Base-by-base conservation (phyloP, 768 basidiomycete species). In the Lactifluus pinguis region DNA sequence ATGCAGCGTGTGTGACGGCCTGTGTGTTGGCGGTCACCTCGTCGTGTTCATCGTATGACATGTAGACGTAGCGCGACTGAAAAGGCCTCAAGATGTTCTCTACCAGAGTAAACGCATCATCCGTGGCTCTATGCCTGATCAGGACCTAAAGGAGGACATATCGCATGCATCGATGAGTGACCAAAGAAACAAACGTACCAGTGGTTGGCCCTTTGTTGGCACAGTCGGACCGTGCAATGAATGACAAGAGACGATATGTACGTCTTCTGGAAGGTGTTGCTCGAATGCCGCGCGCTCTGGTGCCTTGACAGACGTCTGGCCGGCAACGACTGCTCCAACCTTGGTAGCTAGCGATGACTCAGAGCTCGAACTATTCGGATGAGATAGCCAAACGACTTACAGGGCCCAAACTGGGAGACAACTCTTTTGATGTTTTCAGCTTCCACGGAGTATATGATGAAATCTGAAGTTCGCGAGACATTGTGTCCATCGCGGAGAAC, bases 1-100 rank as follows among this genome's bases (percentile, higher is more conserved):
- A 98, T 0, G 97, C 97, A 13, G 95, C 95, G 68, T 99, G 97
- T 0, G 93, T 98, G 14, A 97, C 95, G 0, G 95, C 97, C 73
- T 99, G 97, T 0, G 97, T 98, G 67, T 98, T 98, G 13, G 97
- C 97, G 0, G 97, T 99, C 51, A 98, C 90, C 45, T 83, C 78
- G 68, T 99, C 97, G 69, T 99, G 97, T 56, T 98, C 93, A 63
- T 95, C 90, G 73, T 97, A 98, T n/a, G 85, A 87, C 44, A 99
- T 77, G 70, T 98, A 86, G 42, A 99, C 95, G 67, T 85, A 92
- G 57, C 94, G 84, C 2, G 89, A 92, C 49, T 81, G 78, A 68
- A 98, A 84, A 17, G 87, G 86, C 5, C 78, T 77, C 53, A 99
- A 80, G 41, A 98, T 85, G 65, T 76, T 80, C 71, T 98, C 93